Evolutionary conservation across 164 flowering plant species (phyloP), one percentile per base, ranked within the genome.

Genomic region (Berberis vulgaris): DNA sequence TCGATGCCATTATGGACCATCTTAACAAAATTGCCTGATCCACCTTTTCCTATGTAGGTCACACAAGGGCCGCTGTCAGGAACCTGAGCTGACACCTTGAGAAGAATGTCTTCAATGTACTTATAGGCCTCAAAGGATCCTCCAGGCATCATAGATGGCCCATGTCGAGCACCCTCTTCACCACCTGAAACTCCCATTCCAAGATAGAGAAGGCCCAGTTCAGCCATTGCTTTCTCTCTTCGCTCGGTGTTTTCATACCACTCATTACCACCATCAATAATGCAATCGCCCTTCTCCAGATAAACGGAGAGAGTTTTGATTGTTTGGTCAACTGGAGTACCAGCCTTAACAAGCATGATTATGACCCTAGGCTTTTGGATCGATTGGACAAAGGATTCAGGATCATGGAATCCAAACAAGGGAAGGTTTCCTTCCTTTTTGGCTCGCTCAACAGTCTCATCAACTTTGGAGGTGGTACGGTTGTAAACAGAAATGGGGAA

Each of bases 171-270:
- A 69, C 95, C 89, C 68, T 87, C 94, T 74, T 87, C 95, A 41
- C 95, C 91, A 47, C 95, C 91, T 2, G 91, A 87, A 68, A 87
- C 95, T 62, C 94, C 94, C 90, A 85, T 87, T 64, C 95, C 91
- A 2, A 87, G 81, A 71, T 85, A 85, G n/a, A 82, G 85, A 12
- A 87, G 72, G 42, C 91, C 87, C 73, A 72, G 41, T 66, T 78
- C 84, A 40, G 80, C 77, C 80, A 80, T 69, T 4, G 82, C 82
- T 65, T 79, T 75, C 72, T 79, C 83, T 60, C 94, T 76, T 71
- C 94, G 80, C 80, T 82, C 94, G 3, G 94, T 85, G 77, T 85
- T 85, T 65, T 85, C 87, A 58, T 85, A 85, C 85, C 90, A 85
- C 68, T 82, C 90, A 65, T 87, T 85, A 13, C 91, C 94, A 43